Percentiles rank a stretch among this genome's conserved stretches.
phyloP scores from a whole-genome alignment of 1,139 yeast genomes.

The Geotrichum reessii region DNA sequence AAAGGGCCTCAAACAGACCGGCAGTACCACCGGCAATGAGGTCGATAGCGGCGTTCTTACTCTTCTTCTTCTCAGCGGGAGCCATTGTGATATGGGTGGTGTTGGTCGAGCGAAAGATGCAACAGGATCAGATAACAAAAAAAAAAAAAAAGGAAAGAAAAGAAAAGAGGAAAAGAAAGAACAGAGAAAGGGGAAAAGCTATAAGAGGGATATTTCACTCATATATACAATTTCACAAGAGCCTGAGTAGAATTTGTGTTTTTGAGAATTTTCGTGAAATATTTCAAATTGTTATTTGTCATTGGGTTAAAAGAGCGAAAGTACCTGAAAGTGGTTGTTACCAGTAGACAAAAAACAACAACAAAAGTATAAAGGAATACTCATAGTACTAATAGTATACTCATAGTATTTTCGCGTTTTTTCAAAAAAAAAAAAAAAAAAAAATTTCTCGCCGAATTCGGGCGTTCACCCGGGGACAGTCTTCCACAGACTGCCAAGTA shows the following conservation, averaged over 20 bases:
- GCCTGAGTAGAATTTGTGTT: not conserved
- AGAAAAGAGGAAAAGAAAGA: not conserved
- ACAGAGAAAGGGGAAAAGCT: not conserved
- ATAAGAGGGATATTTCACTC: not conserved
- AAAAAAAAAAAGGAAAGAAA: not conserved
- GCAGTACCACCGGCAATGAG: slow-evolving; percentile 96
- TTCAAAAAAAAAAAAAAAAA: too few relatives aligned
- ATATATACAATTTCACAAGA: not conserved
- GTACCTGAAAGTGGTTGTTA: not conserved
- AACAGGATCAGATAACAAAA: not conserved
- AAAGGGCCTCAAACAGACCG: slow-evolving; percentile 90
- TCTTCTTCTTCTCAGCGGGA: slow-evolving; percentile 26
- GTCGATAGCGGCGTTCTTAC: slow-evolving; percentile 56
- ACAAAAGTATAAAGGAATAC: not conserved
- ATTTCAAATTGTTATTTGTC: not conserved
- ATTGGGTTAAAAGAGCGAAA: not conserved
- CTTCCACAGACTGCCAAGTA: not conserved
- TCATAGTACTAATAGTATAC: too few relatives aligned
- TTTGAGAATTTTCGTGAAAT: not conserved
- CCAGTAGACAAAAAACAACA: not conserved
- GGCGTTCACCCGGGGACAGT: not conserved
- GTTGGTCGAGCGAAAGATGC: not conserved
- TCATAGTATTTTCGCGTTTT: too few relatives aligned
- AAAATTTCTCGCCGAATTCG: not conserved
- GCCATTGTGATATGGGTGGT: slow-evolving; percentile 19